Base-by-base conservation (phyloP, 1,284 basidiomycete genomes). In the Ustilago crameri region DNA sequence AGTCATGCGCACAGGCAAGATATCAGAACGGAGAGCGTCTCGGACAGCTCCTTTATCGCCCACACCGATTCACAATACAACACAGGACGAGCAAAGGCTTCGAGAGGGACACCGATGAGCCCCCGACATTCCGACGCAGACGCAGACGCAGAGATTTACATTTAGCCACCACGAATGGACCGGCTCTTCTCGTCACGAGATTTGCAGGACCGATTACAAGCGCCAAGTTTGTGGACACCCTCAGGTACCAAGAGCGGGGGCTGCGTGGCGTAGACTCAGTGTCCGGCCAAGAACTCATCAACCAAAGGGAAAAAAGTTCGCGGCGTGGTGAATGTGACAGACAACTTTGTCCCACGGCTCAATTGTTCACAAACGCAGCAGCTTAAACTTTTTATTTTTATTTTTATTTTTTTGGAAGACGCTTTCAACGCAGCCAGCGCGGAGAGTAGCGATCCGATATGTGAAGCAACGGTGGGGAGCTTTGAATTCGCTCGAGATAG, bases 401-500 rank as follows among this genome's bases (percentile, higher is more conserved):
- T 17, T 15, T 38, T 9, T 38, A 17, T 38, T 38, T 15, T 38
- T 18, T 38, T 30, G 17, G 9, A 37, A 44, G 42, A 30, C 22
- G 24, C 42, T 44, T 44, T 42, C 40, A 42, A 42, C 35, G 35
- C n/a, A 42, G 18, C 8, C 18, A 22, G 40, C 40, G 40, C 40
- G 40, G 40, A 42, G 40, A 22, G 18, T 5, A 42, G 18, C 40
- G 18, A 4, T 20, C 22, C 18, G 40, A 42, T n/a, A 42, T n/a
- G 12, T 12, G 32, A 8, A 34, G 32, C 32, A 12, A n/a, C 37
- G 7, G 12, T 32, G 20, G n/a, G 14, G 38, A n/a, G 7, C 44
- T 23, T 26, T 18, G 52, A 54, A 54, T 54, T 54, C 43, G 52
- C 52, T 54, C 44, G 35, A 54, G 52, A 47, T 54, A 54, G 47